These are phyloP conservation scores for Ascosphaera aggregata DNA, from an alignment of 2,329 filamentous ascomycete genomes.

Conservation along the genomic window DNA sequence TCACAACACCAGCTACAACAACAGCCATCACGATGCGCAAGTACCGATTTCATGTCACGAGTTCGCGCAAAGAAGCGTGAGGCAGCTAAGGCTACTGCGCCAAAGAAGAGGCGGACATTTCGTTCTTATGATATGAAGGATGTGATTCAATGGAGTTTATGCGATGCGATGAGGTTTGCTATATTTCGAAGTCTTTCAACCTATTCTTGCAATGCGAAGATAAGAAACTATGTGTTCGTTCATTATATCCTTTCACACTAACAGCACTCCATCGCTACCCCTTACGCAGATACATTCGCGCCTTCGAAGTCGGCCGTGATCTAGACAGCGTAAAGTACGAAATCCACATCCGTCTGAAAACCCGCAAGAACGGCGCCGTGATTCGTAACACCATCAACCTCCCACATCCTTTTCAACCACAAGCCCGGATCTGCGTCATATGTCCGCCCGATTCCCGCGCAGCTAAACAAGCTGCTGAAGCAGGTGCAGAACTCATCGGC, in stretches of 20 bases:
- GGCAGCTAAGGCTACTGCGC: constrained; percentile 15
- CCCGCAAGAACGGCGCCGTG: constrained; percentile 64
- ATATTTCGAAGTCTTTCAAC: constrained; percentile 3
- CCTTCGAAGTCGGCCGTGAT: constrained; percentile 68
- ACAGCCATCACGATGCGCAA: constrained; percentile 5
- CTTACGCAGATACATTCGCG: constrained; percentile 59
- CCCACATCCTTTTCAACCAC: constrained; percentile 73
- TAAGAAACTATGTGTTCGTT: too few species aligned
- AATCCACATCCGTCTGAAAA: constrained; percentile 57
- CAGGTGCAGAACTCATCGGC: constrained; percentile 64
- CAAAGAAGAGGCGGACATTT: constrained; percentile 38
- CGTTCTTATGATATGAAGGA: constrained; percentile 38
- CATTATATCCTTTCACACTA: constrained; percentile 4
- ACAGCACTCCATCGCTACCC: constrained; percentile 4
- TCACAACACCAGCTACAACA: too few species aligned
- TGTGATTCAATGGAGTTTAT: constrained; percentile 53
- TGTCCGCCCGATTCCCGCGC: constrained; percentile 58
- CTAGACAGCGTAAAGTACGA: constrained; percentile 68
- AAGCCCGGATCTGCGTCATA: constrained; percentile 74
- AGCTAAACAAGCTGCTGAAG: constrained; percentile 47
- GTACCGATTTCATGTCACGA: constrained; percentile 2
- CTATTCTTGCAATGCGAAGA: too few species aligned
- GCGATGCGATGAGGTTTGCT: constrained; percentile 65
- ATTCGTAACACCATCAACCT: constrained; percentile 73
- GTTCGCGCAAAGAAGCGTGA: constrained; percentile 2